Evolutionary conservation across 2,329 filamentous ascomycete species (phyloP).

Genomic region (Penicillium thymicola): DNA sequence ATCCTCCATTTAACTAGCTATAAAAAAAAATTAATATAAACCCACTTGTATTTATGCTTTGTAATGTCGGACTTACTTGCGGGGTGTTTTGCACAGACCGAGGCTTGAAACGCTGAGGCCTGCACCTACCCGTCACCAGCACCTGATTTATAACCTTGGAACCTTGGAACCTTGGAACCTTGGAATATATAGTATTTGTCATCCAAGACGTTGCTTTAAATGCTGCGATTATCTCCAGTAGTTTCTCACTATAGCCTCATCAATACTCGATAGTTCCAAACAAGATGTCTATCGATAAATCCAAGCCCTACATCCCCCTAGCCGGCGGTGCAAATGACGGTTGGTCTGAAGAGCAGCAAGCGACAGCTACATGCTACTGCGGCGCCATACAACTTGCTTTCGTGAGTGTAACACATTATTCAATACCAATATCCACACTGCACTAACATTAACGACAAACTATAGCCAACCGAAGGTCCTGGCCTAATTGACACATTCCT

Average conservation of each 20-base stretch:
- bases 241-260: neutral
- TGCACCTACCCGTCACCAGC: no score
- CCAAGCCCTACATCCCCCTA: conserved; percentile 9
- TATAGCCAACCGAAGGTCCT: conserved; percentile 12
- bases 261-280: neutral
- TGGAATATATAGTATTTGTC: no score
- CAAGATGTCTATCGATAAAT: neutral
- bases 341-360: conserved; percentile 7
- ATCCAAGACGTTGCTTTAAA: neutral
- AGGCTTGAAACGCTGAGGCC: no score
- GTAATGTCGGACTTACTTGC: no score
- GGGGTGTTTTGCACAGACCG: no score
- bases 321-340: conserved; percentile 12
- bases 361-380: conserved; percentile 18
- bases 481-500: conserved; percentile 50
- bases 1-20: no score
- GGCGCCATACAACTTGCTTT: conserved; percentile 14
- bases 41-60: no score
- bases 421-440: neutral
- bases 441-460: neutral
- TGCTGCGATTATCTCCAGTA: neutral
- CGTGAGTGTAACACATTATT: neutral
- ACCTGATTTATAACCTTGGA: no score
- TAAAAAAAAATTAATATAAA: no score
- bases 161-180: no score